phyloP scores from a whole-genome alignment of 2,329 filamentous ascomycete species.

The Cladosporium sphaerospermum region DNA sequence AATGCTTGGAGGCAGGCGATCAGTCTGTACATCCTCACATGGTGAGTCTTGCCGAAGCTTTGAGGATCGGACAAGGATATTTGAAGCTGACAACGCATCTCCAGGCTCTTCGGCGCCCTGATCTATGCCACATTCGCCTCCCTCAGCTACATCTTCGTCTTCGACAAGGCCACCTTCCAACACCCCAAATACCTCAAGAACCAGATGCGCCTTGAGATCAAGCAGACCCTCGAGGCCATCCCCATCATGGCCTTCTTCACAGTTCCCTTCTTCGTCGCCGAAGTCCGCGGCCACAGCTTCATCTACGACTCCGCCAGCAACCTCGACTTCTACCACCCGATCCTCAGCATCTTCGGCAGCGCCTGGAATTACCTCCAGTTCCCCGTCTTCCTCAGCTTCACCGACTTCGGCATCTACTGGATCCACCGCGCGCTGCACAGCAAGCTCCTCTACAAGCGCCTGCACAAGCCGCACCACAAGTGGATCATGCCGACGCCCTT shows the following conservation, averaged over 20 bases:
- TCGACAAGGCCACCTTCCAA: slow-evolving; percentile 81
- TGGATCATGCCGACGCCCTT: slow-evolving; percentile 98
- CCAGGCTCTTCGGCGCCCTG: slow-evolving; percentile 75
- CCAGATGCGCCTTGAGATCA: slow-evolving; percentile 80
- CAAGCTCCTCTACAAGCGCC: slow-evolving; percentile 71
- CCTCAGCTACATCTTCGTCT: slow-evolving; percentile 80
- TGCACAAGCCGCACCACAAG: slow-evolving; percentile 98
- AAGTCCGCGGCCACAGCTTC: slow-evolving; percentile 78
- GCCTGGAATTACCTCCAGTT: slow-evolving; percentile 72
- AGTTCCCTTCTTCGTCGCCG: slow-evolving; percentile 70
- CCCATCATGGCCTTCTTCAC: slow-evolving; percentile 80
- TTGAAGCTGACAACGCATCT: slow-evolving; percentile 12
- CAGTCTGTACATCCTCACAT: slow-evolving; percentile 77
- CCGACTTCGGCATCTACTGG: slow-evolving; percentile 86
- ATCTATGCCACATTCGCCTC: slow-evolving; percentile 81
- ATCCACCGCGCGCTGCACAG: slow-evolving; percentile 84
- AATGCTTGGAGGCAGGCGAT: slow-evolving; percentile 68
- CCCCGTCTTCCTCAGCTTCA: slow-evolving; percentile 80
- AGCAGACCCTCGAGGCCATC: slow-evolving; percentile 68
- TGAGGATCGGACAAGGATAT: background rate
- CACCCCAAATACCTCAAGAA: slow-evolving; percentile 96
- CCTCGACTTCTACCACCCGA: slow-evolving; percentile 24
- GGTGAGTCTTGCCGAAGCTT: slow-evolving; percentile 48
- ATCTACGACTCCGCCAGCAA: slow-evolving; percentile 64
- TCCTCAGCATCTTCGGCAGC: slow-evolving; percentile 34